Evolutionary conservation across 768 basidiomycete species (phyloP).

Genomic region (Tricholoma bakamatsutake): DNA sequence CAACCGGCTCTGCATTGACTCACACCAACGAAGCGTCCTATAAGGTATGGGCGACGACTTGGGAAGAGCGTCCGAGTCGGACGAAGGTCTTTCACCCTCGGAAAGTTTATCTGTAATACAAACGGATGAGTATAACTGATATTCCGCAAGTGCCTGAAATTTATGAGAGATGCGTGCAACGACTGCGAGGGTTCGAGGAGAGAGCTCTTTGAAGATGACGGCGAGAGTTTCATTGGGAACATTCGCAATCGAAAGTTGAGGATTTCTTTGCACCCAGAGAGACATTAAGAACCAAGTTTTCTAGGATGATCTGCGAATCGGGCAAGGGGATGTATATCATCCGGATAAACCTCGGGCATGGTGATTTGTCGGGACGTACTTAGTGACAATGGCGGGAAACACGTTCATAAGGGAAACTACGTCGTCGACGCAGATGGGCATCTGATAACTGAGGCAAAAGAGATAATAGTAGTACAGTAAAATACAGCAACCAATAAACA

Average conservation of each 20-base stretch:
- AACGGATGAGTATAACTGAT: conserved; percentile 50
- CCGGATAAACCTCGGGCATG: conserved; percentile 33
- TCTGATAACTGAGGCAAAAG: background rate
- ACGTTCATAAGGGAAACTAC: too few relatives aligned
- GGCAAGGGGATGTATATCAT: conserved; percentile 20
- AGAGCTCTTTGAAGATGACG: conserved; percentile 38
- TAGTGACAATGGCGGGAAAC: conserved; percentile 22
- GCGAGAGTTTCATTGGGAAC: conserved; percentile 55
- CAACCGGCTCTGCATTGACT: conserved; percentile 39
- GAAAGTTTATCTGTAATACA: conserved; percentile 42
- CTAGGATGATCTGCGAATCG: background rate
- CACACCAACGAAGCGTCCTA: conserved; percentile 45
- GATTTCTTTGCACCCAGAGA: conserved; percentile 4
- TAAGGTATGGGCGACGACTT: conserved; percentile 32
- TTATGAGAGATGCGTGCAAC: conserved; percentile 40
- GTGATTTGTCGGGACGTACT: conserved; percentile 31
- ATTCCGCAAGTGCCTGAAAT: conserved; percentile 51
- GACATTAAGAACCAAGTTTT: conserved; percentile 5
- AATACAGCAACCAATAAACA: conserved; percentile 11
- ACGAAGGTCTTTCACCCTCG: background rate
- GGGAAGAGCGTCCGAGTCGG: conserved; percentile 34
- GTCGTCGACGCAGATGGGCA: too few relatives aligned
- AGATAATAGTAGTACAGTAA: conserved; percentile 20
- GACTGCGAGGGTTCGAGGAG: conserved; percentile 31
- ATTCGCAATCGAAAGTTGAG: conserved; percentile 16